Evolutionary conservation across 345 rosid species (phyloP).

Genomic region (Eucalyptus urophylla): DNA sequence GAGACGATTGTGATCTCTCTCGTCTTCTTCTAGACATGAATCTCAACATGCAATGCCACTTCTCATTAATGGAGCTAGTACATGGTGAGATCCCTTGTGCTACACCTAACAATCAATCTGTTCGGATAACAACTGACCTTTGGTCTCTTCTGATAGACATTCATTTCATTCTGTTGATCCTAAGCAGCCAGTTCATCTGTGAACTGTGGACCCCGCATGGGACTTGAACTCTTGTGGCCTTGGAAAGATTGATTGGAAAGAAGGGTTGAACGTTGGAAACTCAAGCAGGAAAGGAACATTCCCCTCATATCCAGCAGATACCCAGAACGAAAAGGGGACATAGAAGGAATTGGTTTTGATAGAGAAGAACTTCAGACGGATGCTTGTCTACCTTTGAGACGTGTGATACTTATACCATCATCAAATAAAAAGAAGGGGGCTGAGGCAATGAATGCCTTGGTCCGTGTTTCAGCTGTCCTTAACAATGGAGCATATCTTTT

Average conservation of each 20-base stretch:
- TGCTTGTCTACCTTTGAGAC: constrained; percentile 85
- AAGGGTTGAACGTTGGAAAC: constrained; percentile 99
- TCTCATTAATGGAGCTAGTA: constrained; percentile 83
- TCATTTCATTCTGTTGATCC: constrained; percentile 95
- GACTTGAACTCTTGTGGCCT: constrained; percentile 98
- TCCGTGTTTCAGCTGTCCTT: constrained; percentile 37
- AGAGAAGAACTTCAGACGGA: constrained; percentile 98
- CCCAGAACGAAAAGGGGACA: constrained; percentile 84
- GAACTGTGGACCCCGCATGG: constrained; percentile 93
- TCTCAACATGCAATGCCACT: constrained; percentile 89
- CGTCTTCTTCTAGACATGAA: constrained; percentile 87
- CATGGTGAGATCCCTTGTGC: constrained; percentile 90
- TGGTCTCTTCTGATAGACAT: constrained; percentile 83
- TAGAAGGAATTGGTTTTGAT: constrained; percentile 94
- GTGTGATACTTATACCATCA: constrained; percentile 69
- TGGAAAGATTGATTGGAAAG: constrained; percentile 97
- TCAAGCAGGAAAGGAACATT: constrained; percentile 88
- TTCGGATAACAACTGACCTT: constrained; percentile 93
- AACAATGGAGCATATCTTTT: background rate
- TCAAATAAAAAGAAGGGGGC: constrained; percentile 1
- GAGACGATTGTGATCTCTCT: constrained; percentile 63
- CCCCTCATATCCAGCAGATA: constrained; percentile 53
- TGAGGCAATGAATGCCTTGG: too few relatives aligned
- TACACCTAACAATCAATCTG: constrained; percentile 84
- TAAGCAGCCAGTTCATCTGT: constrained; percentile 92